Conservation (phyloP, 2,329 filamentous ascomycete species). For the Myriosclerotinia curreyana region DNA sequence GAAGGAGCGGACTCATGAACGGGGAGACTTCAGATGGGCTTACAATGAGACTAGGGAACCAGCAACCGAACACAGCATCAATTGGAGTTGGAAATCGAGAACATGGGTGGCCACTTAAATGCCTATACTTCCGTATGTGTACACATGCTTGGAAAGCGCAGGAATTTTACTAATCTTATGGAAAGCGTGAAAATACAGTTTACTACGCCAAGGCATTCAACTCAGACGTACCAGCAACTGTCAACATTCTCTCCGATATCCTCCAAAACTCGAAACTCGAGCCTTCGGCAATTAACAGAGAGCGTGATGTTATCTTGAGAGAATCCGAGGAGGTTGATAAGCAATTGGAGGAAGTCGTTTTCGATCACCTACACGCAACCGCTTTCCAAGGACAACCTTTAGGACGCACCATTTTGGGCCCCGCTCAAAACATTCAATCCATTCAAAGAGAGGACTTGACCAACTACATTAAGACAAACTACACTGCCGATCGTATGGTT, state of each 20-base stretch:
- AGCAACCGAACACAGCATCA: slow-evolving; percentile 93
- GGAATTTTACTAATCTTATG: slow-evolving; percentile 27
- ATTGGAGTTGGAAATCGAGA: slow-evolving; percentile 99
- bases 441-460: slow-evolving; percentile 87
- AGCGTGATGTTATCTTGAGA: slow-evolving; percentile 96
- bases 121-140: slow-evolving; percentile 93
- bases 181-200: slow-evolving; percentile 94
- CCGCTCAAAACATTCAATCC: slow-evolving; percentile 95
- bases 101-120: slow-evolving; percentile 99
- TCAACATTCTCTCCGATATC: slow-evolving; percentile 98
- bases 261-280: slow-evolving; percentile 99
- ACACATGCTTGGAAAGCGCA: slow-evolving; percentile 27
- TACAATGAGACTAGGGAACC: slow-evolving; percentile 64
- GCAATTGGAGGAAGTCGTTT: slow-evolving; percentile 98
- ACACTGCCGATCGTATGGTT: slow-evolving; percentile 99
- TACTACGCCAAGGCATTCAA: slow-evolving; percentile 99
- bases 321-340: slow-evolving; percentile 99
- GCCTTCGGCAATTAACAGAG: slow-evolving; percentile 85
- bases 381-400: slow-evolving; percentile 96
- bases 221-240: slow-evolving; percentile 89
- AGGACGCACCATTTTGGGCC: slow-evolving; percentile 95
- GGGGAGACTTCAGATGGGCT: slow-evolving; percentile 24
- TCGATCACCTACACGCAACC: slow-evolving; percentile 97
- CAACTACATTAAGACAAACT: slow-evolving; percentile 99
- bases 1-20: slow-evolving; percentile 1